Conservation (phyloP, 106 monocot species). For the Acorus calamus region DNA sequence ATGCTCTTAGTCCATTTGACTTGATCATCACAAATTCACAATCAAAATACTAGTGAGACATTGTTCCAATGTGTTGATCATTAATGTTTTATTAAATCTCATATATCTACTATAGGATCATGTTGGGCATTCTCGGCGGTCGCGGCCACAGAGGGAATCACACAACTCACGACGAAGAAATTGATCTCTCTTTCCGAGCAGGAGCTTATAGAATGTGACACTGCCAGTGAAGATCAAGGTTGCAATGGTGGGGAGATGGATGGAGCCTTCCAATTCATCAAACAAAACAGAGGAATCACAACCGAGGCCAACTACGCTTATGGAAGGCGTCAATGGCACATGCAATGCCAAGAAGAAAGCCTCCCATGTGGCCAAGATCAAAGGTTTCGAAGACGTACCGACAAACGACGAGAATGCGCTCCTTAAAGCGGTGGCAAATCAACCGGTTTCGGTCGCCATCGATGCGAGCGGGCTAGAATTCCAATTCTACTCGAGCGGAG, state of each 20-base stretch:
- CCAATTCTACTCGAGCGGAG: neutral
- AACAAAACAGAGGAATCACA: neutral
- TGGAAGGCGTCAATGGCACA: neutral
- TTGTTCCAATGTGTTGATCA: too few relatives aligned
- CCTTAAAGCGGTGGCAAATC: neutral
- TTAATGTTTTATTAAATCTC: neutral
- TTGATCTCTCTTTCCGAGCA: conserved; percentile 2
- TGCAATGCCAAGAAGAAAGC: neutral
- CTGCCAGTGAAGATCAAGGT: neutral
- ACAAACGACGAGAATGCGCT: neutral
- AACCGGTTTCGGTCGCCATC: neutral
- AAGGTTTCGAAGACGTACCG: neutral
- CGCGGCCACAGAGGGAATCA: conserved; percentile 1
- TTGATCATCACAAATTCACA: too few relatives aligned
- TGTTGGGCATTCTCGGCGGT: conserved; percentile 11
- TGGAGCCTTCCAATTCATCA: neutral
- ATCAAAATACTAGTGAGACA: too few relatives aligned
- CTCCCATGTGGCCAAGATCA: neutral
- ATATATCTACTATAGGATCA: neutral
- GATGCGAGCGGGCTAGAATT: neutral
- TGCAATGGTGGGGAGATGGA: neutral
- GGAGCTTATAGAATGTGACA: conserved; percentile 6
- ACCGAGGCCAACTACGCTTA: conserved; percentile 1
- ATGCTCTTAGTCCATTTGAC: too few relatives aligned
- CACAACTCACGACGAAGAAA: neutral